Percentiles rank a stretch among this genome's conserved stretches.
Evolutionary conservation across 176 grass and related monocot genomes (phyloP).

Genomic region (Triticum timopheevii): DNA sequence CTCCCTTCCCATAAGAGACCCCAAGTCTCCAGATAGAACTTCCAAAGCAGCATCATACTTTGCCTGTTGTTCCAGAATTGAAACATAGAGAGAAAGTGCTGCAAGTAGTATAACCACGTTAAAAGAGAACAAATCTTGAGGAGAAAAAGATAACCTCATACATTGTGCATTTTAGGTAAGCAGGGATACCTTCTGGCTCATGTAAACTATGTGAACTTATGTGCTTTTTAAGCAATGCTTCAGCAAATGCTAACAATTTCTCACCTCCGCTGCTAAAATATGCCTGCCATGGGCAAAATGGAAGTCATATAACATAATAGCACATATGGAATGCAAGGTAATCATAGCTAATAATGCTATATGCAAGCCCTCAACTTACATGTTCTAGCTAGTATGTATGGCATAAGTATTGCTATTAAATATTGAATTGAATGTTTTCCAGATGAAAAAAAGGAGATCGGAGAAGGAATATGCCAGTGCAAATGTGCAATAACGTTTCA

Average conservation of each 20-base stretch:
- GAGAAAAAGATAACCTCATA: background rate
- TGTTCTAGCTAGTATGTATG: slow-evolving; percentile 3
- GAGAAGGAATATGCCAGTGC: background rate
- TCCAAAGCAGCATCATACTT: slow-evolving; percentile 89
- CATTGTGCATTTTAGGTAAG: slow-evolving; percentile 23
- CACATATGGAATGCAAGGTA: background rate
- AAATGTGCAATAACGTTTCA: background rate
- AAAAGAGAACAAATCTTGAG: slow-evolving; percentile 20
- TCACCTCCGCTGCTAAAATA: slow-evolving; percentile 62
- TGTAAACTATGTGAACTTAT: slow-evolving; percentile 84
- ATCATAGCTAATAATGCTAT: background rate
- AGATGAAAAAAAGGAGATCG: background rate
- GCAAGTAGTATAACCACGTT: slow-evolving; percentile 36
- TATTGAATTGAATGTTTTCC: background rate
- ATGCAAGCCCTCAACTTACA: background rate
- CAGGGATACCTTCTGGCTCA: slow-evolving; percentile 78
- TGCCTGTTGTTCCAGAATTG: slow-evolving; percentile 91
- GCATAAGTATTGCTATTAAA: slow-evolving; percentile 8
- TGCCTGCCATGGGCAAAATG: slow-evolving; percentile 44
- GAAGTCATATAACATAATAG: slow-evolving; percentile 18
- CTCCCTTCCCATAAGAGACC: slow-evolving; percentile 85
- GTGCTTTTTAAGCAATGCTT: slow-evolving; percentile 90
- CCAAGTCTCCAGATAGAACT: slow-evolving; percentile 87
- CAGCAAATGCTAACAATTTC: slow-evolving; percentile 74
- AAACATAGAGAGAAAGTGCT: slow-evolving; percentile 83